These are phyloP conservation scores for Xylariaceae sp. DNA, from an alignment of 2,329 filamentous ascomycete species.

Conservation along the genomic window DNA sequence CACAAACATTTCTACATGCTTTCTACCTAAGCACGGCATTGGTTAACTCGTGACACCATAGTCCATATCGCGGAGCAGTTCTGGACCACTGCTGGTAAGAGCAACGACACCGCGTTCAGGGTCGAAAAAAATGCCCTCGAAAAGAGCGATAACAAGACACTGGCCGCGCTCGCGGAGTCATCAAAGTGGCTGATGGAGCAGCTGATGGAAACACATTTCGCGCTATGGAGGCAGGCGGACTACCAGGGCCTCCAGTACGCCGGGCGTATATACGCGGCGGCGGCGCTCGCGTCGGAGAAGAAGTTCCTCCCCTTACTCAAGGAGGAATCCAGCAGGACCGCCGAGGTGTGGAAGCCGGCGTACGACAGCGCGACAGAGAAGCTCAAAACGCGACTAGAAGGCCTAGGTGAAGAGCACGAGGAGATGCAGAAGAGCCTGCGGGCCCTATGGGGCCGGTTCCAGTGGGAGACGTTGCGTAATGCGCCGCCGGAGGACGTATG, in stretches of 20 bases:
- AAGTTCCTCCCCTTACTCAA: background rate
- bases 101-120: background rate
- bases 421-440: background rate
- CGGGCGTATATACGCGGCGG: background rate
- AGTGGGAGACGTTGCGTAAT: background rate
- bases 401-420: background rate
- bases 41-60: too few relatives aligned
- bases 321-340: too few relatives aligned
- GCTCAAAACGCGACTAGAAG: slow-evolving; percentile 20
- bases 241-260: background rate
- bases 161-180: background rate
- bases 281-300: background rate
- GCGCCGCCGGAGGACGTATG: background rate
- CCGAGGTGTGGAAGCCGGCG: background rate
- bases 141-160: background rate
- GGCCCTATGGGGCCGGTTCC: background rate
- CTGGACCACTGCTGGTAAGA: background rate
- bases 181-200: background rate
- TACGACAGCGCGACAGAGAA: background rate
- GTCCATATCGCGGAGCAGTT: background rate
- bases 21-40: too few relatives aligned
- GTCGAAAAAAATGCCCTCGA: background rate
- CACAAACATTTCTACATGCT: too few relatives aligned
- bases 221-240: background rate
- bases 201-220: background rate